Percentiles rank a stretch among this genome's conserved stretches.
These are phyloP conservation scores for Penicillium robsamsonii DNA, from an alignment of 495 filamentous ascomycete genomes.

Conservation along the genomic window DNA sequence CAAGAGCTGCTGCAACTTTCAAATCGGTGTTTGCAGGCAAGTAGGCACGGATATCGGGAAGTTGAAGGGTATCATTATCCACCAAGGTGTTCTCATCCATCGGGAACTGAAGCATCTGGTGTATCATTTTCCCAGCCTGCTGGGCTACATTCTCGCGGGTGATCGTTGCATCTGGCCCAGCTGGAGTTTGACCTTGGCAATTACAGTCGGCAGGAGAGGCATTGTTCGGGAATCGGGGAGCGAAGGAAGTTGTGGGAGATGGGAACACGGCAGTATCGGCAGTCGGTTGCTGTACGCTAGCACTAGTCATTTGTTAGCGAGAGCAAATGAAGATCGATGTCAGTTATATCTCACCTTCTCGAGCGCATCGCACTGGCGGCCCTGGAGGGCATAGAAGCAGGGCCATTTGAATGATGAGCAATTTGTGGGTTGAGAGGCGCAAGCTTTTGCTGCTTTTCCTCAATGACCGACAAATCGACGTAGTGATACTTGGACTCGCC, in stretches of 20 bases:
- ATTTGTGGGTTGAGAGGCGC: slow-evolving; percentile 28
- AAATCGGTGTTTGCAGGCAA: slow-evolving; percentile 71
- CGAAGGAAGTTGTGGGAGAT: slow-evolving; percentile 50
- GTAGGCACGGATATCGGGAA: slow-evolving; percentile 76
- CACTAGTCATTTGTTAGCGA: slow-evolving; percentile 22
- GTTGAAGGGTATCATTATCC: slow-evolving; percentile 64
- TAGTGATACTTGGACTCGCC: slow-evolving; percentile 99
- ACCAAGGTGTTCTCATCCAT: slow-evolving; percentile 50
- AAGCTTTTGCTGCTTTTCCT: slow-evolving; percentile 47
- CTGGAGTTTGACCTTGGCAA: slow-evolving; percentile 26
- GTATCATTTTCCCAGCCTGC: slow-evolving; percentile 55
- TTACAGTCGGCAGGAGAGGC: slow-evolving; percentile 25
- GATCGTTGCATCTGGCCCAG: slow-evolving; percentile 27
- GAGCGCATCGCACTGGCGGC: slow-evolving; percentile 31
- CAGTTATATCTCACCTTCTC: slow-evolving; percentile 32
- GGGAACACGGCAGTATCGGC: slow-evolving; percentile 70
- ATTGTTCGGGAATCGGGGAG: slow-evolving; percentile 31
- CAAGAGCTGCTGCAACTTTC: slow-evolving; percentile 76
- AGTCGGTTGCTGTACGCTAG: slow-evolving; percentile 50
- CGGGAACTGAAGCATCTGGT: slow-evolving; percentile 66
- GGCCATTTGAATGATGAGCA: slow-evolving; percentile 20
- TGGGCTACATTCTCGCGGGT: slow-evolving; percentile 45
- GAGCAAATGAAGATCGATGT: slow-evolving; percentile 4
- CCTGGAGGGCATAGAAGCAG: slow-evolving; percentile 21
- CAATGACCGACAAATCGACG: slow-evolving; percentile 73